A percentile compares a stretch with the other conserved stretches of the same genome.
These are phyloP conservation scores for Tuber indicum DNA, from an alignment of 495 filamentous ascomycete species.

Conservation along the genomic window DNA sequence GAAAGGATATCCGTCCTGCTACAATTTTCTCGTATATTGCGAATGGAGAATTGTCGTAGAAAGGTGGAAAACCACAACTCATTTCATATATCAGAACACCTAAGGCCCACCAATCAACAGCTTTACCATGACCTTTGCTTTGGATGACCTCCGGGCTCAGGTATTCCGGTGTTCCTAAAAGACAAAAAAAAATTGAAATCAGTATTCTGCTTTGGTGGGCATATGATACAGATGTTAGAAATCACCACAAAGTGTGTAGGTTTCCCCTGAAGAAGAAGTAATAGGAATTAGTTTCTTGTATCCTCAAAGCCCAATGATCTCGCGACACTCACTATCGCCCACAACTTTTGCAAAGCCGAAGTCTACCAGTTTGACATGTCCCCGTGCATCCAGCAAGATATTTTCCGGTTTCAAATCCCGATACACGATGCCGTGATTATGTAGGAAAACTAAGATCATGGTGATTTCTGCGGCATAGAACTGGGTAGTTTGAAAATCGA, in stretches of 20 bases:
- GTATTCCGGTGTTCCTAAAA: conserved; percentile 76
- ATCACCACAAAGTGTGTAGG: conserved; percentile 79
- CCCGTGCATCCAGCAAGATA: conserved; percentile 80
- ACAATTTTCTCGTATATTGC: conserved; percentile 94
- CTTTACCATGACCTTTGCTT: conserved; percentile 87
- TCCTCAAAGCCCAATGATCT: background rate
- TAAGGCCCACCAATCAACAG: conserved; percentile 99
- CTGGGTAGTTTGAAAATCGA: conserved; percentile 74
- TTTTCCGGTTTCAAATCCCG: conserved; percentile 97
- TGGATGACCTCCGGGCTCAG: conserved; percentile 94
- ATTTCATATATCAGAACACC: conserved; percentile 96
- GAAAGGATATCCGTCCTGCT: conserved; percentile 65
- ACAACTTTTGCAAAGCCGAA: conserved; percentile 93
- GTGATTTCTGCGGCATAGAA: conserved; percentile 97
- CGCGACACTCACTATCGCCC: conserved; percentile 49
- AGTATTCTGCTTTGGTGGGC: background rate
- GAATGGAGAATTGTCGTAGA: conserved; percentile 93
- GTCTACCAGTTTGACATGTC: conserved; percentile 95
- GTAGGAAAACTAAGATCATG: conserved; percentile 83
- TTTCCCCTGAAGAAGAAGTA: conserved; percentile 55
- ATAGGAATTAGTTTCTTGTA: background rate
- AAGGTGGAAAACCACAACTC: conserved; percentile 88
- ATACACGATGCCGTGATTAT: conserved; percentile 86
- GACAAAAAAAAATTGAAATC: background rate
- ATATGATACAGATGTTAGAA: background rate